These are phyloP conservation scores for Penicillium rolfsii DNA, from an alignment of 2,329 filamentous ascomycete genomes.

Conservation along the genomic window DNA sequence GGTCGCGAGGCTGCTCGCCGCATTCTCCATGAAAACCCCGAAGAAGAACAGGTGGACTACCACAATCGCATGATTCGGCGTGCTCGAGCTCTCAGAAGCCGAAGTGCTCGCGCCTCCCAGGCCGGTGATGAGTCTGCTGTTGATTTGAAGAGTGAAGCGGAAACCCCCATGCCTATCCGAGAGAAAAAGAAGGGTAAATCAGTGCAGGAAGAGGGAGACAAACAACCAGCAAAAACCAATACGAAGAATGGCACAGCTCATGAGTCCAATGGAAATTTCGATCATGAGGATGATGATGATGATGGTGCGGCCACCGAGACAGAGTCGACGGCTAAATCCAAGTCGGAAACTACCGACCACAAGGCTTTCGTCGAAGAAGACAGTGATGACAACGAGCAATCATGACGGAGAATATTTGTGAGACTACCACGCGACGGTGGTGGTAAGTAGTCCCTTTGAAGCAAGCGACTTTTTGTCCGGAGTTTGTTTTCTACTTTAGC, in stretches of 20 bases:
- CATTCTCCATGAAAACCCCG: constrained; percentile 44
- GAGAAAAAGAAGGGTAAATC: constrained; percentile 28
- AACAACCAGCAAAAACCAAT: not conserved
- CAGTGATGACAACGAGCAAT: constrained; percentile 7
- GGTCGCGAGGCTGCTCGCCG: constrained; percentile 46
- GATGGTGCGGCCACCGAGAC: constrained; percentile 25
- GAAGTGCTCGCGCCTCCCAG: constrained; percentile 18
- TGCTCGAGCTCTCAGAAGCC: constrained; percentile 21
- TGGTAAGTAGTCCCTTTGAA: not conserved
- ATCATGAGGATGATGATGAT: constrained; percentile 15
- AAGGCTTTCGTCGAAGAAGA: constrained; percentile 23
- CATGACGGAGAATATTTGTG: not conserved
- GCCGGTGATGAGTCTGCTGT: constrained; percentile 30
- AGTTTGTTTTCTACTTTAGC: not conserved
- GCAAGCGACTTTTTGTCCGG: not conserved
- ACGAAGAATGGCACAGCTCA: not conserved
- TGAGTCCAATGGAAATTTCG: not conserved
- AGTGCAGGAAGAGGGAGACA: constrained; percentile 18
- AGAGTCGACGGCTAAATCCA: constrained; percentile 17
- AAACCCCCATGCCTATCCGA: constrained; percentile 16
- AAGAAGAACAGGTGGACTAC: constrained; percentile 39
- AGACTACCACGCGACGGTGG: not conserved
- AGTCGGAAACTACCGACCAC: constrained; percentile 10
- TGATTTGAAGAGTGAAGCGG: constrained; percentile 32
- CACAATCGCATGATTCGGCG: constrained; percentile 40